Percentiles rank a stretch among this genome's conserved stretches.
These are phyloP conservation scores for Hortaea sp. DNA, from an alignment of 2,329 filamentous ascomycete species.

Conservation along the genomic window DNA sequence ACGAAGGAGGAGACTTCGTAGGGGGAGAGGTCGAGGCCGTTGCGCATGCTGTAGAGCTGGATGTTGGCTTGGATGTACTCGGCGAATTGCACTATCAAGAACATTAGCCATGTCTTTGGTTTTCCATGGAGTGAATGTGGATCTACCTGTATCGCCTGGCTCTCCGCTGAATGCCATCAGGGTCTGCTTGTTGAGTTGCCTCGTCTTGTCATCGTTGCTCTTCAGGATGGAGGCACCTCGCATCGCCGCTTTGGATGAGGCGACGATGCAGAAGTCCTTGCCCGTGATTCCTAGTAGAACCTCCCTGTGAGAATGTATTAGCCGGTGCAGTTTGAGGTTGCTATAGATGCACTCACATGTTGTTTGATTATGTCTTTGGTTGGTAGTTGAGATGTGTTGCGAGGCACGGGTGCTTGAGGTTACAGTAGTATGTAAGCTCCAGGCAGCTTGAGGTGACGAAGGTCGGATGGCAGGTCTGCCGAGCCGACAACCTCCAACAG, in stretches of 20 bases:
- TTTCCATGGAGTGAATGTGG: not conserved
- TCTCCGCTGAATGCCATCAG: constrained; percentile 93
- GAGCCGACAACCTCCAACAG: not conserved
- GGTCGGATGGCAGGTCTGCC: not conserved
- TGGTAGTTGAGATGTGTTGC: not conserved
- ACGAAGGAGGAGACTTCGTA: constrained; percentile 87
- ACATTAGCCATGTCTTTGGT: not conserved
- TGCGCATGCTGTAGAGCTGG: constrained; percentile 97
- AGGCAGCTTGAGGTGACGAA: constrained; percentile 1
- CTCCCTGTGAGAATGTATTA: constrained; percentile 56
- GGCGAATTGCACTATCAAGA: constrained; percentile 76
- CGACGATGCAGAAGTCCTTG: constrained; percentile 98
- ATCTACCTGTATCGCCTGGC: constrained; percentile 81
- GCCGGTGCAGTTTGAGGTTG: not conserved
- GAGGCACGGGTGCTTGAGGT: no score
- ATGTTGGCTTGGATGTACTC: constrained; percentile 99
- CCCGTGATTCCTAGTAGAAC: constrained; percentile 95
- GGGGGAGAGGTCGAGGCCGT: constrained; percentile 83
- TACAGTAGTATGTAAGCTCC: no score
- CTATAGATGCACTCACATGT: not conserved
- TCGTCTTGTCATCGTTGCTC: constrained; percentile 91
- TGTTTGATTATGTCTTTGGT: not conserved
- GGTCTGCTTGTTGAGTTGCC: constrained; percentile 83
- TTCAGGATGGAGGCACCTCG: constrained; percentile 94
- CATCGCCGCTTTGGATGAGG: constrained; percentile 96